A percentile compares a stretch with the other conserved stretches of the same genome.
phyloP scores from a whole-genome alignment of 192 early-diverging fungal species.

The Glomus cerebriforme region DNA sequence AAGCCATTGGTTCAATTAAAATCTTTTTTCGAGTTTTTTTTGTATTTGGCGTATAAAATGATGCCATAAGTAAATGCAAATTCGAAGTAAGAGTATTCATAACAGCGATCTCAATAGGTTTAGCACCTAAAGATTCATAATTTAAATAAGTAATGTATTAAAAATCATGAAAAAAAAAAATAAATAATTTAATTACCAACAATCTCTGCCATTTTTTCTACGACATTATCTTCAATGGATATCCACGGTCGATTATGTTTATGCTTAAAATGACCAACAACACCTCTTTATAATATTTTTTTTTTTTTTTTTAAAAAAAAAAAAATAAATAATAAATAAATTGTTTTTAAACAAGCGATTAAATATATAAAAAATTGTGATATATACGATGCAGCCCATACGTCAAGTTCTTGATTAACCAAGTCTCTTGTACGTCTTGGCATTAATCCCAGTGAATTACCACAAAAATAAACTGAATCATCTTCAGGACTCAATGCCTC shows the following conservation, averaged over 20 bases:
- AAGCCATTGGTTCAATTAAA: slow-evolving; percentile 89
- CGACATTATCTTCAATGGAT: slow-evolving; percentile 75
- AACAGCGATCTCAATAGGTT: slow-evolving; percentile 77
- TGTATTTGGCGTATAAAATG: slow-evolving; percentile 84
- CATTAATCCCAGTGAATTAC: slow-evolving; percentile 92
- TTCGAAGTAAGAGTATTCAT: slow-evolving; percentile 95
- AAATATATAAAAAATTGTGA: background rate
- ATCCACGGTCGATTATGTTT: slow-evolving; percentile 83
- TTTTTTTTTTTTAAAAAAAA: too few relatives aligned
- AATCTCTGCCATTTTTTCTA: slow-evolving; percentile 71
- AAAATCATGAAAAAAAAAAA: background rate
- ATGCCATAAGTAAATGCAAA: slow-evolving; percentile 84
- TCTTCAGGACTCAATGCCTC: slow-evolving; percentile 37
- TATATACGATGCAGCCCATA: slow-evolving; percentile 74
- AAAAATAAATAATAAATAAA: background rate
- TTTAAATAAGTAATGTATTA: background rate
- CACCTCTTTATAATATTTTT: slow-evolving; percentile 60
- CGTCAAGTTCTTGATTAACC: slow-evolving; percentile 87
- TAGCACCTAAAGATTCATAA: slow-evolving; percentile 57
- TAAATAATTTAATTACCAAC: slow-evolving; percentile 61
- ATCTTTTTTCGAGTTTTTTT: slow-evolving; percentile 74
- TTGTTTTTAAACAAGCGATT: slow-evolving; percentile 6
- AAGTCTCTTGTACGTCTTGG: slow-evolving; percentile 66
- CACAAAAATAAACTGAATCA: slow-evolving; percentile 80
- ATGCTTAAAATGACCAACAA: slow-evolving; percentile 89